These are phyloP conservation scores for Heliamphora pulchella DNA, from an alignment of 179 eudicot genomes.

Conservation along the genomic window DNA sequence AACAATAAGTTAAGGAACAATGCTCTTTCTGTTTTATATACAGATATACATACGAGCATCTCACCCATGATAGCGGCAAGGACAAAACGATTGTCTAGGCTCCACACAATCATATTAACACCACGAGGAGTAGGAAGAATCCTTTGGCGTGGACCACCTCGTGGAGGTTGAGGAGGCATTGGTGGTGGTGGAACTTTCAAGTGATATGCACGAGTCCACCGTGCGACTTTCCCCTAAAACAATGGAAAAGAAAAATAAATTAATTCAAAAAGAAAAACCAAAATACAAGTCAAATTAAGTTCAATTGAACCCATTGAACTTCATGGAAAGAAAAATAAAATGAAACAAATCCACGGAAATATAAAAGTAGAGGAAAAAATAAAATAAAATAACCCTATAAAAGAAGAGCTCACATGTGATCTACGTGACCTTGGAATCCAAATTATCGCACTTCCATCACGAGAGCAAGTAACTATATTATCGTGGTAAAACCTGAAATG, in stretches of 20 bases:
- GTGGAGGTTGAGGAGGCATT: slow-evolving; percentile 78
- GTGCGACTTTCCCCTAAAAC: slow-evolving; percentile 74
- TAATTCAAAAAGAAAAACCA: too few species aligned
- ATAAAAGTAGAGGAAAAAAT: too few species aligned
- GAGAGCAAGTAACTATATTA: slow-evolving; percentile 95
- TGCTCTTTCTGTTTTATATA: background rate
- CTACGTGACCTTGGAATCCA: slow-evolving; percentile 93
- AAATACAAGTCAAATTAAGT: too few species aligned
- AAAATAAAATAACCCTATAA: too few species aligned
- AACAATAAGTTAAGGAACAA: background rate
- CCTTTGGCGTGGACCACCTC: slow-evolving; percentile 98
- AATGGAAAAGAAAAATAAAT: background rate
- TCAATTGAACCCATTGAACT: too few species aligned
- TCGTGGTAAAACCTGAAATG: slow-evolving; percentile 78
- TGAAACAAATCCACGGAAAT: too few species aligned
- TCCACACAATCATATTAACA: slow-evolving; percentile 98
- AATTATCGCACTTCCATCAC: slow-evolving; percentile 98
- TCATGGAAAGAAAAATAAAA: too few species aligned
- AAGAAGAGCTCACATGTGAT: slow-evolving; percentile 63
- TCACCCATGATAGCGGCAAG: slow-evolving; percentile 99
- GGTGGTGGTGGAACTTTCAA: slow-evolving; percentile 99
- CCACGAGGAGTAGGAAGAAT: slow-evolving; percentile 92
- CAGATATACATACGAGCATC: slow-evolving; percentile 4
- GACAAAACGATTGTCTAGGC: slow-evolving; percentile 96
- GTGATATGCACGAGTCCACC: slow-evolving; percentile 92